A percentile compares a stretch with the other conserved stretches of the same genome.
Conservation (phyloP, 352 stramenopile species). For the Pythium vanterpoolii region DNA sequence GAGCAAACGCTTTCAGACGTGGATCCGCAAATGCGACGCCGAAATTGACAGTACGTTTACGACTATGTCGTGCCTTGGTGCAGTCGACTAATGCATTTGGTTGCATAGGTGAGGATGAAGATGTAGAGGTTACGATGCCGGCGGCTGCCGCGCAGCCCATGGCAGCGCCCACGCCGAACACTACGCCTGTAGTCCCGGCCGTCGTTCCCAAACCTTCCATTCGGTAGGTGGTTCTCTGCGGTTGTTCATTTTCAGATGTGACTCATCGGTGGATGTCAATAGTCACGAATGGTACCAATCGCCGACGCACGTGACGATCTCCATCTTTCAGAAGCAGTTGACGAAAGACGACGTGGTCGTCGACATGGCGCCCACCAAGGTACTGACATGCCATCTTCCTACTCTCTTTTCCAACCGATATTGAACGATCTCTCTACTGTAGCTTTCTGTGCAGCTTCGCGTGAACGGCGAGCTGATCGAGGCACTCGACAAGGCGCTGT, state of each 20-base stretch:
- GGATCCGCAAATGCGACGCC: slow-evolving; percentile 86
- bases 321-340: slow-evolving; percentile 82
- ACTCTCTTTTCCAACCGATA: background rate
- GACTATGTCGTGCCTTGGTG: background rate
- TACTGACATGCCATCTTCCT: background rate
- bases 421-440: background rate
- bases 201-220: slow-evolving; percentile 17
- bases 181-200: background rate
- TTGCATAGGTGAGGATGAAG: slow-evolving; percentile 23
- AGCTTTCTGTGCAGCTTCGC: slow-evolving; percentile 47
- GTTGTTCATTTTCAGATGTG: background rate
- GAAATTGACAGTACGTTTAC: slow-evolving; percentile 69
- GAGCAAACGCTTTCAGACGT: slow-evolving; percentile 68
- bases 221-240: slow-evolving; percentile 10
- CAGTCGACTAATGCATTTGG: background rate
- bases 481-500: slow-evolving; percentile 60
- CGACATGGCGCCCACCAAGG: slow-evolving; percentile 44
- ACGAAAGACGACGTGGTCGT: slow-evolving; percentile 58
- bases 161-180: background rate
- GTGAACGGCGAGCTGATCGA: slow-evolving; percentile 54
- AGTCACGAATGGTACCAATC: slow-evolving; percentile 90
- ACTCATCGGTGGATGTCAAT: background rate
- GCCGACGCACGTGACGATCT: slow-evolving; percentile 70
- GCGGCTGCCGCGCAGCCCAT: background rate
- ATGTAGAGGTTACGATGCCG: slow-evolving; percentile 1